Base-by-base conservation (phyloP, 2,329 filamentous ascomycete genomes). In the Fusarium transvaalense region DNA sequence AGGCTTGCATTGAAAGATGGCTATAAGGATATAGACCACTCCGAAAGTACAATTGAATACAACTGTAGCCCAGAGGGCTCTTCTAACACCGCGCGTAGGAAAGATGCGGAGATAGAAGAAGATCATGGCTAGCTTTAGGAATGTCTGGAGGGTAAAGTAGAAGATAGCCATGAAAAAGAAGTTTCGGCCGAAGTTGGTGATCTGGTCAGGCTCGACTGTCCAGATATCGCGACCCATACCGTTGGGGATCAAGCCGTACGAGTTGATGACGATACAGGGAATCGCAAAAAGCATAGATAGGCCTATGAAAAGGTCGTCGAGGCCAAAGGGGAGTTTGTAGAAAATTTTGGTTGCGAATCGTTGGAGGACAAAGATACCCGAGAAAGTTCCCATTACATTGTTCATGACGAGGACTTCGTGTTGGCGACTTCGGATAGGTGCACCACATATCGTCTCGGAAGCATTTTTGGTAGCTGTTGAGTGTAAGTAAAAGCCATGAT, bases 31-130 rank as follows among this genome's bases (percentile, higher is more conserved):
- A 37, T 85, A 87, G 3, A 74, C 66, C 15, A 82, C 4, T 4
- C 82, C 82, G 53, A 79, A 83, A 3, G 80, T 10, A 9, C 74
- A 39, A 42, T 79, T 80, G 56, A 84, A 77, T 9, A 69, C 68
- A 27, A 85, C 69, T 0, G 83, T 83, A n/a, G 64, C 78, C 76
- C 79, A 81, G 8, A 86, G 76, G 14, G 83, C 43, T 7, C 75
- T 76, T 15, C 79, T 78, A 10, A 86, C 79, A 4, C 47, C 58
- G 0, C 52, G 61, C 0, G 75, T 71, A 0, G 84, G 84, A 64
- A 89, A 89, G 58, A 88, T 83, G 54, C 84, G 82, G 10, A 86
- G 76, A 69, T 87, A 88, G 74, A 88, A 87, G 69, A 85, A 79
- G 1, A 88, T 75, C 25, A 89, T 77, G 1, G 85, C 81, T 7